phyloP scores from a whole-genome alignment of 768 basidiomycete species.

The Coprinopsis cinerea region DNA sequence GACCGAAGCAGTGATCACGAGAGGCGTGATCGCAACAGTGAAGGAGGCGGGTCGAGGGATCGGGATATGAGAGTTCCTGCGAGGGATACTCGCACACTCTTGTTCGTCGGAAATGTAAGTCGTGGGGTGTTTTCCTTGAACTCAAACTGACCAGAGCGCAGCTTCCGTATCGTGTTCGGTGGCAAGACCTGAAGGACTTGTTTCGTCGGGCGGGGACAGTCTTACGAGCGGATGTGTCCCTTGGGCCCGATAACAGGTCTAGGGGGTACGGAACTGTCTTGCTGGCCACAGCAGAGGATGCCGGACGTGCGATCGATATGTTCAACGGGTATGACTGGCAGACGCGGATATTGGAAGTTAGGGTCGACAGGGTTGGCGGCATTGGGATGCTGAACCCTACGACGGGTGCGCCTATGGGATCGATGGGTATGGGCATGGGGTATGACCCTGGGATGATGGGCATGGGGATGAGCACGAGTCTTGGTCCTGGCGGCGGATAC shows the following conservation, averaged over 20 bases:
- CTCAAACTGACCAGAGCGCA: conserved; percentile 21
- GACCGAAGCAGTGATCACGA: background rate
- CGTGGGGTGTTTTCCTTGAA: conserved; percentile 4
- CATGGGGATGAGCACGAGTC: background rate
- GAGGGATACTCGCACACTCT: conserved; percentile 87
- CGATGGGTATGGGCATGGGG: background rate
- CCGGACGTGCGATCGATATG: conserved; percentile 89
- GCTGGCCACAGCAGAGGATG: conserved; percentile 91
- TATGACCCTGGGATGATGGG: background rate
- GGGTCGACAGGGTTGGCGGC: conserved; percentile 66
- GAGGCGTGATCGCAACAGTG: background rate
- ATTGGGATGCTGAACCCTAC: background rate
- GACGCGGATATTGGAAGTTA: conserved; percentile 84
- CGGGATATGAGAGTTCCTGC: conserved; percentile 36
- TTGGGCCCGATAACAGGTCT: conserved; percentile 86
- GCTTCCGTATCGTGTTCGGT: conserved; percentile 98
- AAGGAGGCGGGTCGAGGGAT: background rate
- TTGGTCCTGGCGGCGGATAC: background rate
- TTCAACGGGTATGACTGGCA: conserved; percentile 99
- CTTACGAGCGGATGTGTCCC: conserved; percentile 68
- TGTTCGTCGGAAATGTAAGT: conserved; percentile 90
- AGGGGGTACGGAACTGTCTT: conserved; percentile 94
- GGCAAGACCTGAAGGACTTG: conserved; percentile 97
- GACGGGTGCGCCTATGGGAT: background rate
- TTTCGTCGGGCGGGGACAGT: conserved; percentile 94